These are phyloP conservation scores for Pharnaceum exiguum DNA, from an alignment of 148 eudicot genomes.

Conservation along the genomic window DNA sequence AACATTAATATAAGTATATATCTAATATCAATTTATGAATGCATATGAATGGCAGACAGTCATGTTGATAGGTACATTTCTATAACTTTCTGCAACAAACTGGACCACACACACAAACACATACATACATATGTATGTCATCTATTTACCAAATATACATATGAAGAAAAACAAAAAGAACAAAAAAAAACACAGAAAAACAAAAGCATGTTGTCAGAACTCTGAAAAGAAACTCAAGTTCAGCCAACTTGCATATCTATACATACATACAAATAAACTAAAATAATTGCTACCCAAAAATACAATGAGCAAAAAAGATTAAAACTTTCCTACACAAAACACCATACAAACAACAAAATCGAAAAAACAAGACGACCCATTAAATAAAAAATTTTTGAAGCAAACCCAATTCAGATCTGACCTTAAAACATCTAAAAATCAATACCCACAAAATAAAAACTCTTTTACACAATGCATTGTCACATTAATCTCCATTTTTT, in stretches of 20 bases:
- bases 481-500: not conserved
- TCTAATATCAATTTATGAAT: not conserved
- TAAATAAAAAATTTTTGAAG: not conserved
- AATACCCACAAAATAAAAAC: not conserved
- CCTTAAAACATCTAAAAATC: slow-evolving; percentile 6
- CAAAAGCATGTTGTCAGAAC: slow-evolving; percentile 1
- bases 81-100: not conserved
- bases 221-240: not conserved
- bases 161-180: not conserved
- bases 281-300: not conserved
- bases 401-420: slow-evolving; percentile 27
- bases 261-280: not conserved
- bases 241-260: not conserved
- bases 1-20: not conserved
- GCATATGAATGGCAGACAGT: not conserved
- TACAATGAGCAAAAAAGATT: not conserved
- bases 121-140: too few relatives aligned
- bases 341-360: not conserved
- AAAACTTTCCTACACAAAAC: not conserved
- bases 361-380: slow-evolving; percentile 2
- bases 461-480: not conserved
- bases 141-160: too few relatives aligned
- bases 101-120: too few relatives aligned
- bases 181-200: not conserved
- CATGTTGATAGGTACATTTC: not conserved